These are phyloP conservation scores for Tylopilus intermedius DNA, from an alignment of 768 basidiomycete genomes.

Conservation along the genomic window DNA sequence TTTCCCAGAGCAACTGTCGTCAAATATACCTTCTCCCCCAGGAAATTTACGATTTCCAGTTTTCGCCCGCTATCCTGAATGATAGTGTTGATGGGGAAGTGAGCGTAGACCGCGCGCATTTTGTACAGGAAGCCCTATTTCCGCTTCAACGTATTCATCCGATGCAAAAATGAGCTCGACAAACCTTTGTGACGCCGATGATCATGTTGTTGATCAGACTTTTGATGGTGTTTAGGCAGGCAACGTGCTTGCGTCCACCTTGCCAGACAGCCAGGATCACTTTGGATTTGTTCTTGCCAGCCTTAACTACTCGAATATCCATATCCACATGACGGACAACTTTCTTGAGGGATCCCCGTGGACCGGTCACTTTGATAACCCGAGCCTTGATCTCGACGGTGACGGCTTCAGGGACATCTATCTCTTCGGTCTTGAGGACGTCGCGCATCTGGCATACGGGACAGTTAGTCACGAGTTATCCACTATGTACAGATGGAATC, in stretches of 20 bases:
- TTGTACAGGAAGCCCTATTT: slow-evolving; percentile 96
- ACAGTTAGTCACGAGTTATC: slow-evolving; percentile 31
- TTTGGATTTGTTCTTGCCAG: slow-evolving; percentile 59
- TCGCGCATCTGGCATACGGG: slow-evolving; percentile 70
- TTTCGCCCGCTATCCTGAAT: slow-evolving; percentile 69
- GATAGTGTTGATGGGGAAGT: slow-evolving; percentile 99
- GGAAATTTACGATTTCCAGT: slow-evolving; percentile 91
- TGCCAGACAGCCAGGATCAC: slow-evolving; percentile 96
- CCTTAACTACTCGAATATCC: slow-evolving; percentile 81
- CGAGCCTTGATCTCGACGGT: slow-evolving; percentile 86
- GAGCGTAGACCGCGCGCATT: slow-evolving; percentile 99
- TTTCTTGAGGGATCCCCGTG: slow-evolving; percentile 90
- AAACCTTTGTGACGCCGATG: slow-evolving; percentile 90
- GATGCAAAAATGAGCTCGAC: slow-evolving; percentile 1
- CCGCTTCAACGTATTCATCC: slow-evolving; percentile 3
- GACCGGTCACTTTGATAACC: slow-evolving; percentile 85
- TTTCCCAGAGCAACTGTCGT: background rate
- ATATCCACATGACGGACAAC: slow-evolving; percentile 90
- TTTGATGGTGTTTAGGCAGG: slow-evolving; percentile 94
- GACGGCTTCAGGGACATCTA: slow-evolving; percentile 82
- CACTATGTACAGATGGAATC: slow-evolving; percentile 34
- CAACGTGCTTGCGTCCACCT: slow-evolving; percentile 96
- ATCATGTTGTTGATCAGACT: slow-evolving; percentile 97
- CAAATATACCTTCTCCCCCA: slow-evolving; percentile 79
- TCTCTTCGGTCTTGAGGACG: slow-evolving; percentile 89